Evolutionary conservation across 2,329 filamentous ascomycete species (phyloP), one percentile per base, ranked within the genome.

Genomic region (Penicillium sp.): DNA sequence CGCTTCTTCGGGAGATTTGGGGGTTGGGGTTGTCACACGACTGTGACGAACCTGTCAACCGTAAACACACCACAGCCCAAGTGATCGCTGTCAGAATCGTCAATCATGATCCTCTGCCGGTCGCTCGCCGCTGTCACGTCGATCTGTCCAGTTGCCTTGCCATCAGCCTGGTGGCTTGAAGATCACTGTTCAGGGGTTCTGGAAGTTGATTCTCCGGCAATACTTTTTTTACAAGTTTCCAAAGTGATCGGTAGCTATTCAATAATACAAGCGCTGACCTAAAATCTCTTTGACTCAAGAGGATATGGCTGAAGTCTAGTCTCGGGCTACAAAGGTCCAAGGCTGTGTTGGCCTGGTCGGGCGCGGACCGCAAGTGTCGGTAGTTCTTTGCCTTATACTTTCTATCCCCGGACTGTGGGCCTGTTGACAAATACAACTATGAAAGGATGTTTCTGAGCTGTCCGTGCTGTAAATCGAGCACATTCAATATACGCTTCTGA

Each of bases 1-100:
- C 51, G 45, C 58, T 47, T 29, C 26, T 55, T 55, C 47, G 49
- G 58, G 48, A 29, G 47, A 51, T 47, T 48, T 38, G 18, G 18
- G 18, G 18, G 18, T 54, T 56, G 51, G 28, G 31, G 28, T 44
- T 29, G 53, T 64, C 58, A 61, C 60, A 62, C 56, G 58, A 62
- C 52, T 45, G 23, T 15, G n/a, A 51, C 18, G 42, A 49, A 47
- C 53, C 49, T 61, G 47, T 58, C 33, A 57, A 52, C 43, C n/a
- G 47, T 49, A 28, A 49, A 60, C 56, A 58, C 53, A 59, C 59
- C 60, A 55, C 21, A 46, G 33, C 45, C 36, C 48, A 15, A 50
- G 42, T 51, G 52, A 52, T 50, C 42, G 34, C 13, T 43, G 24
- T 26, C 39, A 49, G 26, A 45, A 31, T 29, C 15, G 33, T 26